These are phyloP conservation scores for Aspergillus hancockii DNA, from an alignment of 495 filamentous ascomycete species.

Conservation along the genomic window DNA sequence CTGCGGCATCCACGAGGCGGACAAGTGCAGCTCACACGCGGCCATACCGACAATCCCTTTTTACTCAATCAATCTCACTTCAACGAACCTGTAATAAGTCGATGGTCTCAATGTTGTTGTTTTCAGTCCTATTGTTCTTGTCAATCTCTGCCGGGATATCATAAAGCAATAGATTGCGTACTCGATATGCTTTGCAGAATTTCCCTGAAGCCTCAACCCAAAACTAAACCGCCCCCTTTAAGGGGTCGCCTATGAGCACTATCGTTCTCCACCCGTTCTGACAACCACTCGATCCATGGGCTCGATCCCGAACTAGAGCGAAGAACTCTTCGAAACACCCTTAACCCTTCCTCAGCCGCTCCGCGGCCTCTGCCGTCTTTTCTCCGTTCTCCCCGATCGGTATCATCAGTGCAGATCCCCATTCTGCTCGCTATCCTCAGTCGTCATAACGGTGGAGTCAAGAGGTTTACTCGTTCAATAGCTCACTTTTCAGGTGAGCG, in stretches of 20 bases:
- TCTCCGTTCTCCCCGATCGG: slow-evolving; percentile 10
- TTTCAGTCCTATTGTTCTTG: neutral
- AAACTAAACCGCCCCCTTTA: neutral
- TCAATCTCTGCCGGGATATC: neutral
- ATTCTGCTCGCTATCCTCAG: slow-evolving; percentile 9
- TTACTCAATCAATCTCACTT: neutral
- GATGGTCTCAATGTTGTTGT: neutral
- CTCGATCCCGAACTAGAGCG: slow-evolving; percentile 12
- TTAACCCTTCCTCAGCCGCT: slow-evolving; percentile 9
- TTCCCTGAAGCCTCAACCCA: neutral
- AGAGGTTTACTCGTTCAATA: slow-evolving; percentile 7
- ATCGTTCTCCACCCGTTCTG: slow-evolving; percentile 20
- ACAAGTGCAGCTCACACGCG: neutral
- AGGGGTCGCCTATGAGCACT: neutral
- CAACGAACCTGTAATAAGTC: neutral
- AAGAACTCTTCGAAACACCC: neutral
- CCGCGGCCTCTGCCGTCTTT: slow-evolving; percentile 10
- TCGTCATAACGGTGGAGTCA: slow-evolving; percentile 15
- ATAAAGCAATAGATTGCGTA: neutral
- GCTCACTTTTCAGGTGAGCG: neutral
- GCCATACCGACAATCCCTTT: neutral
- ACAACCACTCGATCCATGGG: slow-evolving; percentile 16
- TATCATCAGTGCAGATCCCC: slow-evolving; percentile 13
- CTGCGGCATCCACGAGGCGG: neutral
- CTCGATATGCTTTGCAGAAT: neutral